Evolutionary conservation across 2,329 filamentous ascomycete genomes (phyloP).

Genomic region (Pseudogymnoascus sp.): DNA sequence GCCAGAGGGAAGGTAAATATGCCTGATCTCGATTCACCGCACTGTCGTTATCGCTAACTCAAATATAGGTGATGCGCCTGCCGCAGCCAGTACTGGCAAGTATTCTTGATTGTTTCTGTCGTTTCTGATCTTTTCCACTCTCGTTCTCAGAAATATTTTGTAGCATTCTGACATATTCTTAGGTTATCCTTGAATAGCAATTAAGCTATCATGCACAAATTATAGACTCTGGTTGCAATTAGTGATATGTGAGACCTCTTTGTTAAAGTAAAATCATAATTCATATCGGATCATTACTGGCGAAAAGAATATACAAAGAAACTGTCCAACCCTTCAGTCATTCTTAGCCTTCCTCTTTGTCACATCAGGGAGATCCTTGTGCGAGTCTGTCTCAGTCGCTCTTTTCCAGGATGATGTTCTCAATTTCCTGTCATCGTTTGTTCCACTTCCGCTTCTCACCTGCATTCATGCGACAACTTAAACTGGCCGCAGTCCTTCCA

Average conservation of each 20-base stretch:
- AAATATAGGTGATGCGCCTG: background rate
- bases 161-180: background rate
- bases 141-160: background rate
- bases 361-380: background rate
- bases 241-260: background rate
- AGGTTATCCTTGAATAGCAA: background rate
- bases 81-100: background rate
- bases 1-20: constrained; percentile 3
- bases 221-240: background rate
- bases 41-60: background rate
- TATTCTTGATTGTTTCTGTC: background rate
- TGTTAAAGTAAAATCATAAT: background rate
- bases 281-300: constrained; percentile 4
- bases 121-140: background rate
- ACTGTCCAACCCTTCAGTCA: background rate
- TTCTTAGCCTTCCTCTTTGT: background rate
- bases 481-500: background rate
- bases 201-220: background rate
- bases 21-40: background rate
- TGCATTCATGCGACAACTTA: background rate
- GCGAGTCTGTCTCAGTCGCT: background rate
- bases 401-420: background rate
- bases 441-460: background rate
- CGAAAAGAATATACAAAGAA: constrained; percentile 5
- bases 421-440: background rate